A percentile compares a stretch with the other conserved stretches of the same genome.
Evolutionary conservation across 2,329 filamentous ascomycete genomes (phyloP).

Genomic region (Penicillium sp.): DNA sequence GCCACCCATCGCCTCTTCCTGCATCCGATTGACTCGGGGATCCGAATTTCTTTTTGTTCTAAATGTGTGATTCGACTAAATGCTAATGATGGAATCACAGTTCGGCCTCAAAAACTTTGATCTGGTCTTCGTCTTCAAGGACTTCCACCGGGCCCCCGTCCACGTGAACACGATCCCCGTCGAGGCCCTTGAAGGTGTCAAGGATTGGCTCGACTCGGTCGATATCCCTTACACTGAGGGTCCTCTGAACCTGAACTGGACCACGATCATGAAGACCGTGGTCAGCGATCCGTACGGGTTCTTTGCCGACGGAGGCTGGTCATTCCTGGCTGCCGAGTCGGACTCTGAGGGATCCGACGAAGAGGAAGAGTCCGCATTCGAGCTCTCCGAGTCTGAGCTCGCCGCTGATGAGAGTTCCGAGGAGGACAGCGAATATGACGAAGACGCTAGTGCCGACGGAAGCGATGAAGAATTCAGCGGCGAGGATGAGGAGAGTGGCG

Average conservation of each 20-base stretch:
- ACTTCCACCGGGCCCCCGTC: constrained; percentile 81
- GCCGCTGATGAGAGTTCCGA: constrained; percentile 71
- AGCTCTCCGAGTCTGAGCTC: constrained; percentile 79
- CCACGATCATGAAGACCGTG: constrained; percentile 98
- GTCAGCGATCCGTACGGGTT: constrained; percentile 89
- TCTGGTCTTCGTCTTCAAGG: constrained; percentile 96
- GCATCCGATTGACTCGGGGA: too few relatives aligned
- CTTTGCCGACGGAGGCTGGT: constrained; percentile 93
- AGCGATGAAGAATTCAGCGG: constrained; percentile 52
- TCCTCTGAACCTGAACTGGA: constrained; percentile 96
- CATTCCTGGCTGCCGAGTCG: constrained; percentile 79
- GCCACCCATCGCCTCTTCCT: background rate
- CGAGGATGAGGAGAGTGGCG: constrained; percentile 64
- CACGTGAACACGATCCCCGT: constrained; percentile 99
- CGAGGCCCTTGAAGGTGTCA: constrained; percentile 87
- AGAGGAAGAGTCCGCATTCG: constrained; percentile 86
- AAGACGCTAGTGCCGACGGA: constrained; percentile 75
- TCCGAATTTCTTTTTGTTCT: too few relatives aligned
- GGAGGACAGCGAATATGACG: constrained; percentile 89
- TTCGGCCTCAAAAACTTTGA: constrained; percentile 99
- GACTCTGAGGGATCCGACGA: constrained; percentile 77
- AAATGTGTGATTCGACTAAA: background rate
- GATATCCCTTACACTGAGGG: constrained; percentile 94
- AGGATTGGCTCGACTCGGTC: constrained; percentile 94
- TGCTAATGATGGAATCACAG: constrained; percentile 41